These are phyloP conservation scores for Davidsoniella neocaledoniae DNA, from an alignment of 2,329 filamentous ascomycete species.

Conservation along the genomic window DNA sequence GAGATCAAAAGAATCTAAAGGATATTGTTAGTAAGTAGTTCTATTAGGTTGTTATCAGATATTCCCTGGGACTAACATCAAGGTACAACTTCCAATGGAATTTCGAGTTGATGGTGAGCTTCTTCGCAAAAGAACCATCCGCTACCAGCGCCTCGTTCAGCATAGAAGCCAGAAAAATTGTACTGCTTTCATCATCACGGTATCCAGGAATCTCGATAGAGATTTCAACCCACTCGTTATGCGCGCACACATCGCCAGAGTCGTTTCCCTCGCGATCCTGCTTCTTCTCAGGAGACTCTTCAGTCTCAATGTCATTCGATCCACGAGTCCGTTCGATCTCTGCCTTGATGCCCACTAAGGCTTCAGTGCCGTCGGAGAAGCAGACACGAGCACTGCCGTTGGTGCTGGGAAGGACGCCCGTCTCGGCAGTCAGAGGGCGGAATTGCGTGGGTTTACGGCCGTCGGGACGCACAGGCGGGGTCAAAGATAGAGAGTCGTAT, in stretches of 20 bases:
- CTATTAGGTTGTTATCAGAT: neutral
- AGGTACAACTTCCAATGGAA: conserved; percentile 97
- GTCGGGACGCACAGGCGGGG: conserved; percentile 77
- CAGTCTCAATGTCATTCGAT: conserved; percentile 16
- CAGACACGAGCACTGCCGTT: conserved; percentile 90
- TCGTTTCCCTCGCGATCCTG: conserved; percentile 25
- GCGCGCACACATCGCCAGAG: conserved; percentile 20
- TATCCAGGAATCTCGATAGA: conserved; percentile 81
- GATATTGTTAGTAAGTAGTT: conserved; percentile 9
- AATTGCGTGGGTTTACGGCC: conserved; percentile 71
- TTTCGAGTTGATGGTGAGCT: conserved; percentile 70
- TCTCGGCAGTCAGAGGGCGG: conserved; percentile 78
- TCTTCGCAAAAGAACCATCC: conserved; percentile 49
- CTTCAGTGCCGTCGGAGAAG: conserved; percentile 88
- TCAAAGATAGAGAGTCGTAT: conserved; percentile 66
- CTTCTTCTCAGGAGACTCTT: conserved; percentile 18
- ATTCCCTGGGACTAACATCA: conserved; percentile 49
- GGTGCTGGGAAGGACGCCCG: conserved; percentile 70
- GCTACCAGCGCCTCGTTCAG: conserved; percentile 70
- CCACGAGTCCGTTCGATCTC: conserved; percentile 62
- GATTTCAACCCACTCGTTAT: conserved; percentile 69
- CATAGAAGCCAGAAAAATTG: conserved; percentile 77
- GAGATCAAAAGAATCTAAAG: conserved; percentile 75
- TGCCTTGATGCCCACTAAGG: conserved; percentile 87
- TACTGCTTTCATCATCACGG: conserved; percentile 78